Evolutionary conservation across 176 grass and related monocot genomes (phyloP).

Genomic region (Rhynchospora pubera): DNA sequence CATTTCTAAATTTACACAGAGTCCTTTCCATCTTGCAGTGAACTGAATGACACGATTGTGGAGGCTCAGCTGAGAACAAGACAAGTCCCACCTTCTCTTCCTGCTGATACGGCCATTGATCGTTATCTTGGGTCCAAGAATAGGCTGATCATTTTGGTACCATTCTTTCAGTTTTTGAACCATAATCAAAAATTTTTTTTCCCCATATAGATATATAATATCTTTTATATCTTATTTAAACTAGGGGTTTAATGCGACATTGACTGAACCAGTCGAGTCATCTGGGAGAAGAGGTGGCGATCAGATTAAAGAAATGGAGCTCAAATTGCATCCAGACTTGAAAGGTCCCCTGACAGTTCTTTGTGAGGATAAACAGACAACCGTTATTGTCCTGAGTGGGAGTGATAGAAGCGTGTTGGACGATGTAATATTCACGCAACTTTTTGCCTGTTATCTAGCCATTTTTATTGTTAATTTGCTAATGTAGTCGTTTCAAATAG

Average conservation of each 20-base stretch:
- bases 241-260: slow-evolving; percentile 96
- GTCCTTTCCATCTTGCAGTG: slow-evolving; percentile 42
- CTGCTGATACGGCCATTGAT: slow-evolving; percentile 44
- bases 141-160: slow-evolving; percentile 90
- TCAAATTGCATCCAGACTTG: slow-evolving; percentile 95
- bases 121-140: slow-evolving; percentile 68
- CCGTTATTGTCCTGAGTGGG: slow-evolving; percentile 92
- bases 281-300: slow-evolving; percentile 94
- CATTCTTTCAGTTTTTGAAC: slow-evolving; percentile 10
- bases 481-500: slow-evolving; percentile 34
- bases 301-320: slow-evolving; percentile 99
- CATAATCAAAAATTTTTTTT: background rate
- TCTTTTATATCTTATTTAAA: slow-evolving; percentile 13
- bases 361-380: slow-evolving; percentile 70
- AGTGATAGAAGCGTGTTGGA: slow-evolving; percentile 97
- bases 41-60: slow-evolving; percentile 87
- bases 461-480: slow-evolving; percentile 4
- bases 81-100: slow-evolving; percentile 88
- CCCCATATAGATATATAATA: background rate
- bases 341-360: slow-evolving; percentile 69
- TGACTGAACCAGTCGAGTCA: slow-evolving; percentile 91
- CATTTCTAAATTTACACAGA: background rate
- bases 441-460: background rate
- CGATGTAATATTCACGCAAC: slow-evolving; percentile 46
- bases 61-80: slow-evolving; percentile 89